Evolutionary conservation across 495 filamentous ascomycete genomes (phyloP), one percentile per base, ranked within the genome.

Genomic region (Penicillium maclennaniae): DNA sequence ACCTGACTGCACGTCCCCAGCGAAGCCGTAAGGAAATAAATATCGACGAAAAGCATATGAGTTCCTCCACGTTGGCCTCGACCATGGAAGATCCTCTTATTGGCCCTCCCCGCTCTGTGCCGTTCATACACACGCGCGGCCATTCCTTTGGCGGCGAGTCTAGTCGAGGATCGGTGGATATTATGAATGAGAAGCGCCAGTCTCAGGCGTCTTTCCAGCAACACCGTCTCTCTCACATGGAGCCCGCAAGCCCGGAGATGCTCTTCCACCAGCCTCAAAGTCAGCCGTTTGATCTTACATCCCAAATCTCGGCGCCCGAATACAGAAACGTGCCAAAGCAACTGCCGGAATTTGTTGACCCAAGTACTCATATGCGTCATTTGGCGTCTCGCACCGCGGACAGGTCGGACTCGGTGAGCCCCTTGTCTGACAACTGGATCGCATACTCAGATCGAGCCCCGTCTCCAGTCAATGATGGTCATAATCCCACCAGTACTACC

Each of bases 1-100:
- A 93, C 58, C 69, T 95, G 36, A 96, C 91, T 6, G 84, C 88
- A 10, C 84, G 90, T 15, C 78, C 83, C 27, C 83, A 83, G 52
- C 91, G 88, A 72, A 62, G 43, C 21, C 79, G 85, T 54, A 91
- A 86, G 71, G 88, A 88, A 65, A 87, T 87, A 0, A 85, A 86
- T 6, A 69, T 87, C 5, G 76, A 77, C 7, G 81, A 81, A 20
- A 73, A 83, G 71, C 66, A 77, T 67, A 54, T 73, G 61, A 69
- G 81, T 63, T 60, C 70, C 47, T 70, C 76, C 66, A 68, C 85
- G 65, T 57, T 85, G 64, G 75, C 79, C 41, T 81, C 76, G 16
- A 79, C 70, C 51, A 85, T 85, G 28, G 78, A 84, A 27, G 82
- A 86, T 45, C 72, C 78, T 5, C 61, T 82, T 20, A 78, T 86